phyloP scores from a whole-genome alignment of 805 yeast species.

The Nakazawaea ambrosiae region DNA sequence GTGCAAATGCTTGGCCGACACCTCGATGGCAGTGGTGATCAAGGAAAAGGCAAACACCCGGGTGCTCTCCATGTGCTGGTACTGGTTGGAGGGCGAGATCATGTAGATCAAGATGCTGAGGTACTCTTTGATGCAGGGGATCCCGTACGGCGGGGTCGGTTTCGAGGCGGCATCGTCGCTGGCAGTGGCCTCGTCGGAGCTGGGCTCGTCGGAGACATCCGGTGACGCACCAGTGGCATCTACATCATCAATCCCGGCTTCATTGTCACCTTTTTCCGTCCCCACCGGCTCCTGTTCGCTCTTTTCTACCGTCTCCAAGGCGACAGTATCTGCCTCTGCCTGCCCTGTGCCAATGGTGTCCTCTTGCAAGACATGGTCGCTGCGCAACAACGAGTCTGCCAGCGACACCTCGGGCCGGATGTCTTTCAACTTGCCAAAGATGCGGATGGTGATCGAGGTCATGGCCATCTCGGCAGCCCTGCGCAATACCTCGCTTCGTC shows the following conservation, averaged over 20 bases:
- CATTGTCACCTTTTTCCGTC: slow-evolving; percentile 9
- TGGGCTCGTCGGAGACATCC: neutral
- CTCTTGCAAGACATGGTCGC: slow-evolving; percentile 35
- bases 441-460: slow-evolving; percentile 57
- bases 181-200: neutral
- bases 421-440: slow-evolving; percentile 53
- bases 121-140: slow-evolving; percentile 70
- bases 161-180: slow-evolving; percentile 5
- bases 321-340: slow-evolving; percentile 5
- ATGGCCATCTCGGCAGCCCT: slow-evolving; percentile 84
- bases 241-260: neutral
- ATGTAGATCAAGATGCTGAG: slow-evolving; percentile 70
- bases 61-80: slow-evolving; percentile 81
- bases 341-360: slow-evolving; percentile 55
- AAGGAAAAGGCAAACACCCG: slow-evolving; percentile 76
- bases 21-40: slow-evolving; percentile 73
- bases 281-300: neutral
- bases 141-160: slow-evolving; percentile 46
- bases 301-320: neutral
- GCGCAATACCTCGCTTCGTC: slow-evolving; percentile 83
- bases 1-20: slow-evolving; percentile 59
- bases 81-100: slow-evolving; percentile 74
- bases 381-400: slow-evolving; percentile 23
- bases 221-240: slow-evolving; percentile 1
- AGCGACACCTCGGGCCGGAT: slow-evolving; percentile 37